These are phyloP conservation scores for Barnettozyma pratensis DNA, from an alignment of 805 yeast genomes.

Conservation along the genomic window DNA sequence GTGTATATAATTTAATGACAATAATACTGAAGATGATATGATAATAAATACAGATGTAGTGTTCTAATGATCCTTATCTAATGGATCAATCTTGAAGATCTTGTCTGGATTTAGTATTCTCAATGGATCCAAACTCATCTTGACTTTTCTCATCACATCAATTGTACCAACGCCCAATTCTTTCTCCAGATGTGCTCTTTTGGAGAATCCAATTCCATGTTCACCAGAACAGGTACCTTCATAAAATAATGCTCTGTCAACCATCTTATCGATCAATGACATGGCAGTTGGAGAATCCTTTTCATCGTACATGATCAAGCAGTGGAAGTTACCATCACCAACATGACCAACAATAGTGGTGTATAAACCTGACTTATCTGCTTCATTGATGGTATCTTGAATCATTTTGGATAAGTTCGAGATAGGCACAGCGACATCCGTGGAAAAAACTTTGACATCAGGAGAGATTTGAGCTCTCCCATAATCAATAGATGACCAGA, in stretches of 20 bases:
- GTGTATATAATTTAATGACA: background rate
- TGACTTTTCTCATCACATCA: slow-evolving; percentile 66
- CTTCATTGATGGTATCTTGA: slow-evolving; percentile 53
- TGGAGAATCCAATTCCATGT: slow-evolving; percentile 80
- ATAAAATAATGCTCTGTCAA: slow-evolving; percentile 52
- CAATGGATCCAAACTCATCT: slow-evolving; percentile 68
- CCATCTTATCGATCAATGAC: slow-evolving; percentile 57
- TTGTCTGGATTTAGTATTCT: slow-evolving; percentile 76
- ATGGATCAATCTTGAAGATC: slow-evolving; percentile 62
- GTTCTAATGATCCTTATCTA: slow-evolving; percentile 4
- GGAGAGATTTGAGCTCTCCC: slow-evolving; percentile 44
- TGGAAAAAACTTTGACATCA: slow-evolving; percentile 57
- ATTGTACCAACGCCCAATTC: slow-evolving; percentile 68
- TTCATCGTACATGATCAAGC: slow-evolving; percentile 54
- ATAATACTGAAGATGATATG: background rate
- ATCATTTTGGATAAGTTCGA: slow-evolving; percentile 60
- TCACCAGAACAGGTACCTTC: slow-evolving; percentile 88
- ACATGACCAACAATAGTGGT: slow-evolving; percentile 74
- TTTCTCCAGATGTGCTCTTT: slow-evolving; percentile 50
- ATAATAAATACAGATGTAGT: background rate
- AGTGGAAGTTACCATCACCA: slow-evolving; percentile 81
- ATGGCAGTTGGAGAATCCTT: slow-evolving; percentile 44
- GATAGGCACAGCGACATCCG: slow-evolving; percentile 80
- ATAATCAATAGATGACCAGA: slow-evolving; percentile 61
- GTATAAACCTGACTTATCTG: slow-evolving; percentile 45